Evolutionary conservation across 2,329 filamentous ascomycete species (phyloP), one percentile per base, ranked within the genome.

Genomic region (Ophiostoma perfectum): DNA sequence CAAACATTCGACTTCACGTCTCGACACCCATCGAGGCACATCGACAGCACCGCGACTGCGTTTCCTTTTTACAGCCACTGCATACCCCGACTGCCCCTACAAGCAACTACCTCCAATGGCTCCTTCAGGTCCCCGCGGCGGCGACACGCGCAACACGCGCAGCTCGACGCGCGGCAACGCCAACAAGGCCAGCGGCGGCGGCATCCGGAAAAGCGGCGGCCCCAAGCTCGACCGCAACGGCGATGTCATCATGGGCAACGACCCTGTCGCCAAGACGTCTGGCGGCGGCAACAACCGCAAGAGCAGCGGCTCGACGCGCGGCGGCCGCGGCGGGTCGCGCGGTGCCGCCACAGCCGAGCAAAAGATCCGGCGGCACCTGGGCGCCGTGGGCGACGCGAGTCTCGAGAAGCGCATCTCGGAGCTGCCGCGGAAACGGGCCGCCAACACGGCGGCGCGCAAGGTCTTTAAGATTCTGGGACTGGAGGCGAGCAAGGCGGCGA

Each of bases 401-500:
- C 60, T 73, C 58, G 55, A 73, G 45, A 73, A 72, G 68, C 68
- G 75, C 3, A 70, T 73, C 42, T 70, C 72, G 4, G 71, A 72
- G 58, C 68, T 71, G 45, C 69, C 72, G 47, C 71, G 72, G 65
- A 70, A 71, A 47, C 71, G 38, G 71, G 67, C 65, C 47, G 14
- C 62, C 41, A 70, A 70, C 49, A 72, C 72, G 64, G 72, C 74
- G 39, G 75, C 78, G 68, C 75, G 75, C 45, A 76, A 77, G 39
- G 76, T 75, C 0, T 76, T 87, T 52, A 81, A 80, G 69, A 80
- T 93, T 36, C 80, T 81, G 71, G 90, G 90, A 39, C 82, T 91
- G 74, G 87, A 84, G 74, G 78, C 85, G 62, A 92, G 89, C 80
- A 92, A 89, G 77, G 89, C 88, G 7, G 82, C 85, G 11, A 81